Conservation (phyloP, 441 rosid species). For the Corymbia citriodora region DNA sequence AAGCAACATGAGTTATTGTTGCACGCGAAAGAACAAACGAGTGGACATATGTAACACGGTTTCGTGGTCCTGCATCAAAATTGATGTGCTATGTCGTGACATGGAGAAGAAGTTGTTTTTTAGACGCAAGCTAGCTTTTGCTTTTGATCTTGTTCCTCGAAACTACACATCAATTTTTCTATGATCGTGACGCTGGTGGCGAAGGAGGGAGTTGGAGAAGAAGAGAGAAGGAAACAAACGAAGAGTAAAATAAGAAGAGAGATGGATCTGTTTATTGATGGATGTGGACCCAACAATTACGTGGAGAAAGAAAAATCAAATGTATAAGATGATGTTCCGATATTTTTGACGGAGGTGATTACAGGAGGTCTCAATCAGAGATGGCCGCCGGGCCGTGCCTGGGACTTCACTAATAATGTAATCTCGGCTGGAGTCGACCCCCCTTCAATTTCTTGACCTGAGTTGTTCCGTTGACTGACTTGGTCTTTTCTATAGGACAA, state of each 20-base stretch:
- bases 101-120: no score
- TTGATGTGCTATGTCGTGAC: no score
- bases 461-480: neutral
- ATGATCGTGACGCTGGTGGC: fast-evolving
- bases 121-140: neutral
- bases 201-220: neutral
- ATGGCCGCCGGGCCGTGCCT: neutral
- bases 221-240: neutral
- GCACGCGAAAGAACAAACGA: neutral
- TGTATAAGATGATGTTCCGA: fast-evolving
- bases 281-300: neutral
- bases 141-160: neutral
- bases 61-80: fast-evolving
- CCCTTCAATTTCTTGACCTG: neutral
- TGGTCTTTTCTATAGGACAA: neutral
- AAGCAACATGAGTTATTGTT: neutral
- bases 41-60: neutral
- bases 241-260: neutral
- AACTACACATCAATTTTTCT: neutral
- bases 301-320: neutral
- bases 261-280: neutral
- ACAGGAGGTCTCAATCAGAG: neutral
- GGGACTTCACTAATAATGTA: neutral
- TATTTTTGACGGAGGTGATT: neutral
- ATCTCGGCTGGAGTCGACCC: neutral